Conservation (phyloP, 176 grass and related monocot genomes). For the Aegilops tauschii region DNA sequence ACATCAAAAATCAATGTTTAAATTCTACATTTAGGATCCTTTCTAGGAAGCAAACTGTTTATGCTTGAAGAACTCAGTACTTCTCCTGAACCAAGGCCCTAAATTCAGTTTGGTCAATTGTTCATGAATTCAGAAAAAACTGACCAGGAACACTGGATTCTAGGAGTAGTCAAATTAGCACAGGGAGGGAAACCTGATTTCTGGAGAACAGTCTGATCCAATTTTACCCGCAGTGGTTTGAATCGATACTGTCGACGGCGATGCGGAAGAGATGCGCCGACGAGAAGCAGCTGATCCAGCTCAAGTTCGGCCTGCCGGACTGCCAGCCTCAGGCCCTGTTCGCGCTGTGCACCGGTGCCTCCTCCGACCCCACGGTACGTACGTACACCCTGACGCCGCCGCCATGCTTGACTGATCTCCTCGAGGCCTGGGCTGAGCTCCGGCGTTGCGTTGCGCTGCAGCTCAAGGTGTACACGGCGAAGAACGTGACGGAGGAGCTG, state of each 20-base stretch:
- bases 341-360: constrained; percentile 78
- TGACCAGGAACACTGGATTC: not conserved
- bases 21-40: not conserved
- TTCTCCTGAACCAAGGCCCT: not conserved
- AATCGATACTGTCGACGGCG: constrained; percentile 62
- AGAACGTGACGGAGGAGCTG: constrained; percentile 72
- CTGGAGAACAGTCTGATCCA: not conserved
- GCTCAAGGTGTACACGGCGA: constrained; percentile 82
- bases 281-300: constrained; percentile 76
- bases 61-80: not conserved
- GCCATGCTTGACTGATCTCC: not conserved
- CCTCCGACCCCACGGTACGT: constrained; percentile 89
- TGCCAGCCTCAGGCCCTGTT: constrained; percentile 80
- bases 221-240: constrained; percentile 71
- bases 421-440: not conserved
- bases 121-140: not conserved
- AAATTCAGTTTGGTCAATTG: not conserved
- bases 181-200: no score
- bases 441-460: not conserved
- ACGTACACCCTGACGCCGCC: not conserved
- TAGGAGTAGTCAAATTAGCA: not conserved
- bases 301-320: constrained; percentile 51
- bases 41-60: not conserved
- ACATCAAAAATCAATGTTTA: not conserved
- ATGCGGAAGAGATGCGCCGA: constrained; percentile 72